Evolutionary conservation across 2,329 filamentous ascomycete species (phyloP), one percentile per base, ranked within the genome.

Genomic region (Plenodomus lindquistii): DNA sequence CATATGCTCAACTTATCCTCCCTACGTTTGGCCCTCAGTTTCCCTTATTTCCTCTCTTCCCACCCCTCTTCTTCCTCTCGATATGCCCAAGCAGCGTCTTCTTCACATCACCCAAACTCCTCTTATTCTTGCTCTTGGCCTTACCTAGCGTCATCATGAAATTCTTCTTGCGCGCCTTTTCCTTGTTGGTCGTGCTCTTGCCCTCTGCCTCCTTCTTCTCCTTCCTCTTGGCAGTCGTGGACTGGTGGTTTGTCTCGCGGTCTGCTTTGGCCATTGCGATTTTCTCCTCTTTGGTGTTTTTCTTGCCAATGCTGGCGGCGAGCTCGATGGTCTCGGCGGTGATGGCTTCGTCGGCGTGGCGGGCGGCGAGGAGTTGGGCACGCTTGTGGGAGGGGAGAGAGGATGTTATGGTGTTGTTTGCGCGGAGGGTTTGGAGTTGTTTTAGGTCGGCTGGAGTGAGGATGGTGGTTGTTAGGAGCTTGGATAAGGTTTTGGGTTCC

Each of bases 81-180:
- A 93, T 81, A 73, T 97, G 93, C 2, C 85, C 88, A 70, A 84
- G 87, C 58, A 97, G 74, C 29, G 91, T 84, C 76, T 87, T 91
- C 67, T 84, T 84, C 56, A 91, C 91, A 75, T 97, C 87, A 11
- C 89, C 84, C 73, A 99, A 77, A 82, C 91, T 96, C 67, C 92
- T 83, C 86, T 97, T 97, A 67, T 94, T 88, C 81, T 97, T 99
- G 60, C 82, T 84, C 81, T 94, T 95, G 10, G 94, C 94, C 80
- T 99, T 97, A 50, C 93, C 90, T 51, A 99, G 76, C 34, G 93
- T 97, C 94, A 99, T 99, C 65, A 99, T 72, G 76, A 99, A 96
- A 74, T 99, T 99, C 88, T 99, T 99, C 82, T 90, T 91, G 61
- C 93, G 81, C 36, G 89, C 85, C 84, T 99, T 99, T 79, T 99